Evolutionary conservation across 2,329 filamentous ascomycete species (phyloP), one percentile per base, ranked within the genome.

Genomic region (Paracoccidioides brasiliensis): DNA sequence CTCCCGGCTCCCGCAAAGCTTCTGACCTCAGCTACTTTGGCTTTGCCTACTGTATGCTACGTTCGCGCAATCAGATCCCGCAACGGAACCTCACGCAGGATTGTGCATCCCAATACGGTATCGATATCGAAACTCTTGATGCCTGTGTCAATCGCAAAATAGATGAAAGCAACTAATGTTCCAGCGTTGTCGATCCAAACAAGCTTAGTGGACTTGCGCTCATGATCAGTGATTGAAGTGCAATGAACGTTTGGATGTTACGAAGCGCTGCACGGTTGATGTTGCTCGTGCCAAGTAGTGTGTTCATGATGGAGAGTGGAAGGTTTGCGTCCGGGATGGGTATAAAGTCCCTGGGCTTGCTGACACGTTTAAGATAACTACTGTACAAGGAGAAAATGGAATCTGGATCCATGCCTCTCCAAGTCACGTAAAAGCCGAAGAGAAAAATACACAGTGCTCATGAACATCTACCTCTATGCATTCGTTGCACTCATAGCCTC

Each of bases 41-140:
- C 58, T 98, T 97, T 72, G 85, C 89, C 56, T 93, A 94, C 80
- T 98, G 93, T 73, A 74, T 98, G 56, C 83, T 84, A 28, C 80
- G 78, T 59, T 80, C 90, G 59, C 98, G 90, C 70, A 55, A 76
- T 28, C 71, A 83, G 6, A 95, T 98, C 38, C 91, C 93, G 1
- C 77, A 87, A 38, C 80, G 85, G 52, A 77, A 78, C n/a, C 78
- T 96, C 15, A 79, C 96, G 43, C 80, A 94, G 67, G 83, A 89
- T 67, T 98, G 93, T 69, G 89, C 93, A 3, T 76, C 95, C 52
- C 89, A 97, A 72, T 88, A 95, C 66, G 90, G 88, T 33, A 83
- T 97, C 51, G 85, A 93, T 64, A 89, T 96, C 67, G 78, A 83
- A 32, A 78, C 80, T 60, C 72, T 98, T 55, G 94, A 97, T 69